Evolutionary conservation across 2,329 filamentous ascomycete genomes (phyloP), one percentile per base, ranked within the genome.

Genomic region (Teratosphaeria epicoccoides): DNA sequence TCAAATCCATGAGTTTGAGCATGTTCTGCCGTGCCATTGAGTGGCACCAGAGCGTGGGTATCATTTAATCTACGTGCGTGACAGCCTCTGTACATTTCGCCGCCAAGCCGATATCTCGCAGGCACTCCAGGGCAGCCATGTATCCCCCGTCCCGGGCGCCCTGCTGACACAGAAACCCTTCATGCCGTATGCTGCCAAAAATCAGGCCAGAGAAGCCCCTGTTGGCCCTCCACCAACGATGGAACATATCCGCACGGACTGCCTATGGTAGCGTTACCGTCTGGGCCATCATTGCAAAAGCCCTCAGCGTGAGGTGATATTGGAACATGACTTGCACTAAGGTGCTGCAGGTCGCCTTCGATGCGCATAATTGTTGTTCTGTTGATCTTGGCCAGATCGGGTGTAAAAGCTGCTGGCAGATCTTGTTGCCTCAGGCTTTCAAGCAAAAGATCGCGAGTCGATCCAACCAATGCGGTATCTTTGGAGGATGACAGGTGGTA

Each of bases 131-230:
- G 0, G 76, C 76, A 0, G 77, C 78, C 64, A 76, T 76, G 78
- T 80, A 51, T 77, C 67, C 1, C 79, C 77, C 1, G 74, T 79
- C 2, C 72, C 71, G 0, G 75, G 62, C 0, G 73, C 71, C 2
- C 70, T 61, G 6, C 72, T 71, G 49, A 83, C 70, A 54, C 82
- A 72, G 37, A 82, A 70, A 0, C 80, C 80, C 25, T 65, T 74
- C 3, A 78, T 62, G 1, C 59, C 59, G 52, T 65, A 55, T 14
- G 57, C 57, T n/a, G 61, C 58, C 25, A 67, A 59, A 49, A 67
- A 66, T 53, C 57, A 63, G 17, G 61, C 64, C 12, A 66, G 53
- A 2, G 61, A 58, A 12, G 62, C 62, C 12, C 64, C 64, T 44
- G 64, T 62, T n/a, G 64, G 64, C n/a, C 64, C 64, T 23, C 63